Base-by-base conservation (phyloP, 495 filamentous ascomycete species). In the Podospora australis region DNA sequence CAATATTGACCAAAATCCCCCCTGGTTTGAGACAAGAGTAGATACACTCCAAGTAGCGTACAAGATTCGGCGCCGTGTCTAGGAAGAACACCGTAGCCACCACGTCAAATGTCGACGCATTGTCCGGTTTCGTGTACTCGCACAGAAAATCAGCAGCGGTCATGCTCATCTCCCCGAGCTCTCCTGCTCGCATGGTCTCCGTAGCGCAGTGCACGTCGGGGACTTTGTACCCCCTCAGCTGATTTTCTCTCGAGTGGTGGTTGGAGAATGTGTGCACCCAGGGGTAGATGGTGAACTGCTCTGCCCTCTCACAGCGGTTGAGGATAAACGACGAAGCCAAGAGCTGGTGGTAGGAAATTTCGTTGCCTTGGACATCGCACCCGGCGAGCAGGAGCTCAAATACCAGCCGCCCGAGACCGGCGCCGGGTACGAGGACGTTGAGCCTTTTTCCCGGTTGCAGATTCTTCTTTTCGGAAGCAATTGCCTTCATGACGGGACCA, bases 41-140 rank as follows among this genome's bases (percentile, higher is more conserved):
- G 44, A 97, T 83, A 13, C 86, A 81, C 65, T 94, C 82, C 14
- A 97, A 78, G 57, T 97, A 97, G 8, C 81, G 77, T 45, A 96
- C 83, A 21, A 96, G 58, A 61, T 97, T 96, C 14, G 90, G 89
- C 21, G 92, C 92, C 3, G 92, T 98, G 63, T 98, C 94, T 24
- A 98, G 84, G 71, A 97, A 98, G 64, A 96, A 98, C 3, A 95
- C 86, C 3, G 85, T 87, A 1, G 84, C 80, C 2, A 98, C 89
- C 1, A 83, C 90, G 59, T 95, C 84, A 63, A 88, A 96, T 0
- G 57, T 58, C 2, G 74, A 78, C 22, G 66, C 65, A 39, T 87
- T 75, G 14, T 72, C 68, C 2, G 74, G 69, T 39, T 78, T 60
- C 28, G 67, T 74, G 65, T 98, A 96, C 2, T 87, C 58, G 4